Conservation (phyloP, 345 rosid genomes). For the Conringia planisiliqua region DNA sequence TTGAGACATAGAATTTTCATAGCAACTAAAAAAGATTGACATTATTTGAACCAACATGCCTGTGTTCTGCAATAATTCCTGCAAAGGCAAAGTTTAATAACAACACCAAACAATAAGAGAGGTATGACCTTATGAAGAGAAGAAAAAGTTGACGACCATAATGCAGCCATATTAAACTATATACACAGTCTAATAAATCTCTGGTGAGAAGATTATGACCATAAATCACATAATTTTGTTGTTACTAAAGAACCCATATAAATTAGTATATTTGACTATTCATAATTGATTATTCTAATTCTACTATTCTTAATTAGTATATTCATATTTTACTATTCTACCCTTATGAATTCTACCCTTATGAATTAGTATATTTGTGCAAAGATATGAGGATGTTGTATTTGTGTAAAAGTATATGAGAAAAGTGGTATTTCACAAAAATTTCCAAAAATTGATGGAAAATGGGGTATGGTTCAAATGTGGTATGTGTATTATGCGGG, state of each 20-base stretch:
- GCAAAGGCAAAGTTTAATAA: background rate
- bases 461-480: too few relatives aligned
- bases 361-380: too few relatives aligned
- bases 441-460: too few relatives aligned
- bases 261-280: too few relatives aligned
- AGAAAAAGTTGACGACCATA: background rate
- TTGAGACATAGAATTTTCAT: background rate
- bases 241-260: background rate
- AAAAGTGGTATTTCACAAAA: too few relatives aligned
- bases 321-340: too few relatives aligned
- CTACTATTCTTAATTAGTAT: too few relatives aligned
- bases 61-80: slow-evolving; percentile 55
- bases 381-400: too few relatives aligned
- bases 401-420: too few relatives aligned
- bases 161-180: background rate
- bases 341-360: too few relatives aligned
- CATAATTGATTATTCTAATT: too few relatives aligned
- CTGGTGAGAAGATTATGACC: background rate
- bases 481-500: too few relatives aligned
- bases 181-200: background rate
- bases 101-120: slow-evolving; percentile 11
- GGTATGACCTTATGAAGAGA: slow-evolving; percentile 1
- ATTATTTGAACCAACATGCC: slow-evolving; percentile 95
- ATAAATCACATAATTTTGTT: background rate
- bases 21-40: slow-evolving; percentile 58